phyloP scores from a whole-genome alignment of 345 rosid species.

The Angophora floribunda region DNA sequence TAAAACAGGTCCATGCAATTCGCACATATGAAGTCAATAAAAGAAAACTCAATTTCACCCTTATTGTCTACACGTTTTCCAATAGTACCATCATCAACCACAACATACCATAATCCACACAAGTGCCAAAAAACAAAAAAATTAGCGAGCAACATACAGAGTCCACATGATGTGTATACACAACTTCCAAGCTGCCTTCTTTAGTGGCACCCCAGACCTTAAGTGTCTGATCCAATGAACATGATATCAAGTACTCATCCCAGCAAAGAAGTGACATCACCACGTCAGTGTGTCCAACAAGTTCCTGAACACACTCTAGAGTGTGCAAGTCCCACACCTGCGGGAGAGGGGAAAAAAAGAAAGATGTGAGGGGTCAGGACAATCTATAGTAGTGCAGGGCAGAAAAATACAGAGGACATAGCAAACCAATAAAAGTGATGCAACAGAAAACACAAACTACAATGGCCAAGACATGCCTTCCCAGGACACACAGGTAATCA shows the following conservation, averaged over 20 bases:
- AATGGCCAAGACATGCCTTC: not conserved
- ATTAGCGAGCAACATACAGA: constrained; percentile 9
- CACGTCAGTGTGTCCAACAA: no score
- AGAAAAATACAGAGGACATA: no score
- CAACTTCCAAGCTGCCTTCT: constrained; percentile 14
- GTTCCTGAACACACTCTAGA: no score
- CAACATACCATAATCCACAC: not conserved
- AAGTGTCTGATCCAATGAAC: not conserved
- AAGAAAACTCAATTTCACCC: not conserved
- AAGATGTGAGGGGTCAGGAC: not conserved
- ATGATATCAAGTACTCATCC: no score
- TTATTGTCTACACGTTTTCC: not conserved
- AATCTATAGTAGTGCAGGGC: no score
- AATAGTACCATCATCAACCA: not conserved
- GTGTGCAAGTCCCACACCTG: constrained; percentile 52
- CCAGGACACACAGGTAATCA: not conserved
- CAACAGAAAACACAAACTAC: not conserved
- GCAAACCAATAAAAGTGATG: not conserved
- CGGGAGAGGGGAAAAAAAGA: not conserved
- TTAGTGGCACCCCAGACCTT: constrained; percentile 34
- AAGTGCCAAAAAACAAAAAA: not conserved
- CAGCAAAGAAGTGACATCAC: no score
- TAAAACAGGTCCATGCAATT: not conserved
- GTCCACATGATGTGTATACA: constrained; percentile 11
- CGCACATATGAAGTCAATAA: not conserved